Evolutionary conservation across 2,329 filamentous ascomycete genomes (phyloP), one percentile per base, ranked within the genome.

Genomic region (Ambrosiella xylebori): DNA sequence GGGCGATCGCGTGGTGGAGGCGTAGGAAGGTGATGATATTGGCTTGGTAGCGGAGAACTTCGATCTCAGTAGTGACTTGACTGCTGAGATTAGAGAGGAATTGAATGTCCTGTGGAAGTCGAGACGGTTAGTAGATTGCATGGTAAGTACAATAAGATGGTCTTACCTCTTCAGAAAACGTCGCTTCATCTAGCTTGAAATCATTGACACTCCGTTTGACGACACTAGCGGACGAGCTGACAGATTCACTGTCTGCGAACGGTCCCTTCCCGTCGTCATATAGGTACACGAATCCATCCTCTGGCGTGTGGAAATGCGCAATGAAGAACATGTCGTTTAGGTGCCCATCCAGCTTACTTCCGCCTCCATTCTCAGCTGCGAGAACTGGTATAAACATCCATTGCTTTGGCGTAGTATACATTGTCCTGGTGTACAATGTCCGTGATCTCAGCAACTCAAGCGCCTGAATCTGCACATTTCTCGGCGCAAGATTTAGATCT

Each of bases 11-110:
- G 57, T 91, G 84, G 69, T 95, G 90, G 68, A 94, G 78, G 36
- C 93, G 84, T 63, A 97, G 76, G 67, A 95, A 96, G 2, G 89
- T 80, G 55, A 91, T 74, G 41, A 97, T 80, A 69, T 97, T 91
- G 74, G 91, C 84, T 60, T 91, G 78, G 68, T 97, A 97, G 49
- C 87, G 81, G 59, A 80, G 75, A 1, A 96, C 79, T 63, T 96
- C 89, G 17, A 90, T 78, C 59, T 82, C 85, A 35, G 89, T 73
- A 45, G 75, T 77, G 12, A 86, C 80, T 2, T 75, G 66, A 1
- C 76, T 71, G 57, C 78, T 77, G 2, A 80, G 73, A n/a, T 74
- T 71, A 2, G 79, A 75, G 1, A 95, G 73, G 3, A 73, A 70
- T 12, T 76, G 73, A 40, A 94, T 77, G 45, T 80, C 77, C 65